These are phyloP conservation scores for Rhododendron molle DNA, from an alignment of 148 eudicot genomes.

Conservation along the genomic window DNA sequence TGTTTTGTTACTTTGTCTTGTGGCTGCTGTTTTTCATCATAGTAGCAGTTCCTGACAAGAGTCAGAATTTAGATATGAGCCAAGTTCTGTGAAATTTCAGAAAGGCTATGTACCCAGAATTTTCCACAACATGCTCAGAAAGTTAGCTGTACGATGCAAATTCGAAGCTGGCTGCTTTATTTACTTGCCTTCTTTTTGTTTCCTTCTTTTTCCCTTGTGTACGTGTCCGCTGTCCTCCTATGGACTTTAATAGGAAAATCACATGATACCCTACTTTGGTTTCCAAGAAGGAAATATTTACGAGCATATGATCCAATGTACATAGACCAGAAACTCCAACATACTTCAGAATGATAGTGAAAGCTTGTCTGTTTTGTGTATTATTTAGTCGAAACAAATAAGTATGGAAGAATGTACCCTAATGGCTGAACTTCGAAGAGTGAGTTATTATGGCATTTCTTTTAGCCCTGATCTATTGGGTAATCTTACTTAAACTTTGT, in stretches of 20 bases:
- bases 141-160: neutral
- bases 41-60: neutral
- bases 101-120: neutral
- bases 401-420: neutral
- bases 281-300: neutral
- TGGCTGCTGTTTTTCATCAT: neutral
- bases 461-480: neutral
- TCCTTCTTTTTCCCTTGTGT: neutral
- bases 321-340: neutral
- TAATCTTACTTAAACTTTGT: neutral
- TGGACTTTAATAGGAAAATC: neutral
- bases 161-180: neutral
- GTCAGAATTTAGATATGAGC: neutral
- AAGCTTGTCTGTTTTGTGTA: neutral
- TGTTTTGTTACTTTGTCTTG: neutral
- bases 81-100: neutral
- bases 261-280: neutral
- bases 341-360: neutral
- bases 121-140: neutral
- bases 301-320: neutral
- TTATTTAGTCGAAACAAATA: neutral
- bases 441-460: neutral
- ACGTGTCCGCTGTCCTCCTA: neutral
- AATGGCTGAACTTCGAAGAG: neutral
- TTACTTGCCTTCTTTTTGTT: neutral